These are phyloP conservation scores for Dichotomocladium elegans DNA, from an alignment of 371 early-diverging fungal genomes.

Conservation along the genomic window DNA sequence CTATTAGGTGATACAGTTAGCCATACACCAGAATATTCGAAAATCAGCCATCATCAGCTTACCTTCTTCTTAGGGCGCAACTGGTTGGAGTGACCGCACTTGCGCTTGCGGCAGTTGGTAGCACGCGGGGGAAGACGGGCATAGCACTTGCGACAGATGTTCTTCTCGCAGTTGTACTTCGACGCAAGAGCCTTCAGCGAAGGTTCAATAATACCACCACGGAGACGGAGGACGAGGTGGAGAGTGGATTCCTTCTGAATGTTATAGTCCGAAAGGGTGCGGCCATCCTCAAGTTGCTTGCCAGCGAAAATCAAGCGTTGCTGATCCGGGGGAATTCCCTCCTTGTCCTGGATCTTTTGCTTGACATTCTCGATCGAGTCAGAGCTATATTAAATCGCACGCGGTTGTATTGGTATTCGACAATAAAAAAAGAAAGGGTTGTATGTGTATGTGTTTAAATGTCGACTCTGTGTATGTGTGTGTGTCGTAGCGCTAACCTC, in stretches of 20 bases:
- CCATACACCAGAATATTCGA: background rate
- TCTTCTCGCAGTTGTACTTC: constrained; percentile 99
- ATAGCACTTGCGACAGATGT: constrained; percentile 99
- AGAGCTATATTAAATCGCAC: constrained; percentile 63
- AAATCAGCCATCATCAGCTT: background rate
- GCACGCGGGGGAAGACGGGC: constrained; percentile 99
- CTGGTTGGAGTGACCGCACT: constrained; percentile 99
- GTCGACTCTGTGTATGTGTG: too few species aligned
- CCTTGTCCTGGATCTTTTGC: constrained; percentile 97
- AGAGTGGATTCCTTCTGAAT: constrained; percentile 97
- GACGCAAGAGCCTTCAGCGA: constrained; percentile 95
- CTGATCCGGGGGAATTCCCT: constrained; percentile 99
- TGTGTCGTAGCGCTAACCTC: too few species aligned
- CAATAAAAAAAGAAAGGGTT: constrained; percentile 75
- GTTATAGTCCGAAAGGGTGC: constrained; percentile 85
- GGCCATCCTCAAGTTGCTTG: constrained; percentile 99
- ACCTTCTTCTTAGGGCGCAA: constrained; percentile 97
- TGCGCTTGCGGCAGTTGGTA: constrained; percentile 99
- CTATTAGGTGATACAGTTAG: constrained; percentile 2
- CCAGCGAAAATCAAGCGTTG: constrained; percentile 99
- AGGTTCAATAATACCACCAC: constrained; percentile 97
- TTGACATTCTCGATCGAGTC: constrained; percentile 75
- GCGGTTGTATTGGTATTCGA: background rate
- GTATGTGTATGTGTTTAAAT: background rate
- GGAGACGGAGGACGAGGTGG: constrained; percentile 97